phyloP scores from a whole-genome alignment of 1,284 basidiomycete genomes.

The Boletus sp. region DNA sequence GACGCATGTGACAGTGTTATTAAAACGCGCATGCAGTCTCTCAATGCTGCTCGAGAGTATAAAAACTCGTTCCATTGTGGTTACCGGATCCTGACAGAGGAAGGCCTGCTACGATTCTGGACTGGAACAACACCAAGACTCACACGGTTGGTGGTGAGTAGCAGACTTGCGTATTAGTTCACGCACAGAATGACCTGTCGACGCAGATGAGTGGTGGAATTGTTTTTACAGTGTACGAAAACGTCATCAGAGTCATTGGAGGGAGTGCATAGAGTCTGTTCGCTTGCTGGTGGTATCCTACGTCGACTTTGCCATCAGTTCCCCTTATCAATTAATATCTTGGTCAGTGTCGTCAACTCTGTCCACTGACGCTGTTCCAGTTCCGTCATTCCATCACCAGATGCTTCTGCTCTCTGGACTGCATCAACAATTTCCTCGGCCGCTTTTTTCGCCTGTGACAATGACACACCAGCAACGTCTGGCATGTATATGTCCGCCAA shows the following conservation, averaged over 20 bases:
- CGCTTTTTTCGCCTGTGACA: conserved; percentile 14
- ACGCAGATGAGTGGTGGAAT: conserved; percentile 87
- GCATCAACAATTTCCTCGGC: conserved; percentile 16
- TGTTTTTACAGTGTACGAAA: conserved; percentile 91
- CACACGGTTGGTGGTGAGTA: conserved; percentile 76
- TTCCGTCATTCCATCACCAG: conserved; percentile 12
- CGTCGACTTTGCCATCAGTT: not conserved
- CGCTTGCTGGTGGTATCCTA: not conserved
- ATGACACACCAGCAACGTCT: conserved; percentile 1
- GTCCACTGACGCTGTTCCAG: conserved; percentile 23
- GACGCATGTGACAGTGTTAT: conserved; percentile 66
- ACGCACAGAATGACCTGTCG: not conserved
- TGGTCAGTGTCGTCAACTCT: conserved; percentile 28
- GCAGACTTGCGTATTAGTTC: not conserved
- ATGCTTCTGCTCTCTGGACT: conserved; percentile 10
- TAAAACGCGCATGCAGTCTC: conserved; percentile 96
- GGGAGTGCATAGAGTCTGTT: conserved; percentile 13
- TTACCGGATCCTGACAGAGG: conserved; percentile 87
- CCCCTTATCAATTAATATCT: conserved; percentile 13
- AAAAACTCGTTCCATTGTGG: conserved; percentile 92
- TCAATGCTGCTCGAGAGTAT: conserved; percentile 81
- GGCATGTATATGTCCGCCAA: conserved; percentile 17
- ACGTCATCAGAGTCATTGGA: conserved; percentile 54
- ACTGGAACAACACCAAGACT: conserved; percentile 91
- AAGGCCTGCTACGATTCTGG: conserved; percentile 89